A percentile compares a stretch with the other conserved stretches of the same genome.
phyloP scores from a whole-genome alignment of 371 early-diverging fungal species.

The Circinella umbellata region DNA sequence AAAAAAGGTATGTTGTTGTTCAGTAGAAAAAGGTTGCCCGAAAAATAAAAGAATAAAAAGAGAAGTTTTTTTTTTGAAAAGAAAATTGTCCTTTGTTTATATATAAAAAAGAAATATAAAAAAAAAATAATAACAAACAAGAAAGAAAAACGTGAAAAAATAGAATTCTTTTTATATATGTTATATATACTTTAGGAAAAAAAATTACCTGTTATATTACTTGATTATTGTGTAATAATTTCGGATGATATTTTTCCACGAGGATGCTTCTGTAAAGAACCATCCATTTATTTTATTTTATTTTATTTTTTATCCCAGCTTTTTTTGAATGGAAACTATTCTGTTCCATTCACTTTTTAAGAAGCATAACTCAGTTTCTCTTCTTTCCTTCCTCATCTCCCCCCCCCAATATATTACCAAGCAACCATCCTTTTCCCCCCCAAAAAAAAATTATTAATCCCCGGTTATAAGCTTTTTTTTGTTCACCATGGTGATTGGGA shows the following conservation, averaged over 20 bases:
- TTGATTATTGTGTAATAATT: background rate
- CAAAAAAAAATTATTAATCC: background rate
- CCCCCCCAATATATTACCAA: background rate
- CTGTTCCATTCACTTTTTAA: background rate
- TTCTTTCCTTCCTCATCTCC: background rate
- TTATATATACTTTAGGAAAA: too few relatives aligned
- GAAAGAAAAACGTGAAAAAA: conserved; percentile 4
- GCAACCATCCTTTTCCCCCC: background rate
- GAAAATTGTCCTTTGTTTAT: too few relatives aligned
- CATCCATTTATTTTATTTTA: background rate
- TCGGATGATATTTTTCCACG: background rate
- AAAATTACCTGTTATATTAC: too few relatives aligned
- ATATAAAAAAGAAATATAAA: too few relatives aligned
- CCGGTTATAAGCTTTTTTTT: background rate
- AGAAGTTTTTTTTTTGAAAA: background rate
- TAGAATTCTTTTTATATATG: background rate
- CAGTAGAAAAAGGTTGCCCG: too few relatives aligned
- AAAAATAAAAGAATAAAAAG: background rate
- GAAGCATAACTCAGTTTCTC: background rate
- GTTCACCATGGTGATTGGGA: too few relatives aligned
- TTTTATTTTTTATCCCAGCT: background rate
- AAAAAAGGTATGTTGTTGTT: background rate
- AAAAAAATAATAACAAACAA: background rate
- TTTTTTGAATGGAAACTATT: background rate
- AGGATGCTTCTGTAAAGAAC: conserved; percentile 15